These are phyloP conservation scores for Aspergillus vadensis DNA, from an alignment of 2,329 filamentous ascomycete species.

Conservation along the genomic window DNA sequence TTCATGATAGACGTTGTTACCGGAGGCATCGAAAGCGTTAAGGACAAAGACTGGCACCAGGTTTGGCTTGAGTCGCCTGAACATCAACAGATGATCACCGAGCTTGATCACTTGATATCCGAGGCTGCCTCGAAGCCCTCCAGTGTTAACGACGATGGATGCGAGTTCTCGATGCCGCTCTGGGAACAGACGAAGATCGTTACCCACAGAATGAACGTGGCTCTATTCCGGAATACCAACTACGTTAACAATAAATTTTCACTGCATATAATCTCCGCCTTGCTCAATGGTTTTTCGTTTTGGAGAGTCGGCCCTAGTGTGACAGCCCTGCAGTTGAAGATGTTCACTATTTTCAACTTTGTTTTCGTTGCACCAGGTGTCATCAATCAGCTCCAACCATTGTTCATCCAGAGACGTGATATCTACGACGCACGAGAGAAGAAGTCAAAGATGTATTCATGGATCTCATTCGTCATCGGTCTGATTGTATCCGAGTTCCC, in stretches of 20 bases:
- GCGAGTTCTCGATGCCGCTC: not conserved
- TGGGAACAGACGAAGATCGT: not conserved
- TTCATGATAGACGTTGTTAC: constrained; percentile 60
- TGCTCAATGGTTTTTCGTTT: not conserved
- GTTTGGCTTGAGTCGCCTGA: not conserved
- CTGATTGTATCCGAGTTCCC: not conserved
- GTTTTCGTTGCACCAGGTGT: not conserved
- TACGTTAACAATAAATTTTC: not conserved
- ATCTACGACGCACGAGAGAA: not conserved
- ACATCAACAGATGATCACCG: not conserved
- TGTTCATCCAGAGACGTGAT: not conserved
- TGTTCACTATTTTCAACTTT: not conserved
- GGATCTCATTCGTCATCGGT: not conserved
- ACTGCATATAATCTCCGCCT: not conserved
- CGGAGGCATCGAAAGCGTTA: not conserved
- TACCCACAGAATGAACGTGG: not conserved
- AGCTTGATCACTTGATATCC: not conserved
- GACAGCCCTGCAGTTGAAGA: not conserved
- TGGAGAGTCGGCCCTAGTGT: not conserved
- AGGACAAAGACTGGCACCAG: not conserved
- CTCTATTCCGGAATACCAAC: not conserved
- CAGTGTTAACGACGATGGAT: not conserved
- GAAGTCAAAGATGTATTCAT: not conserved
- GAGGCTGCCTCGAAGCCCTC: not conserved
- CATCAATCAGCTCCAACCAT: not conserved